Conservation (phyloP, 352 stramenopile genomes). For the Phytopythium ostracodes region DNA sequence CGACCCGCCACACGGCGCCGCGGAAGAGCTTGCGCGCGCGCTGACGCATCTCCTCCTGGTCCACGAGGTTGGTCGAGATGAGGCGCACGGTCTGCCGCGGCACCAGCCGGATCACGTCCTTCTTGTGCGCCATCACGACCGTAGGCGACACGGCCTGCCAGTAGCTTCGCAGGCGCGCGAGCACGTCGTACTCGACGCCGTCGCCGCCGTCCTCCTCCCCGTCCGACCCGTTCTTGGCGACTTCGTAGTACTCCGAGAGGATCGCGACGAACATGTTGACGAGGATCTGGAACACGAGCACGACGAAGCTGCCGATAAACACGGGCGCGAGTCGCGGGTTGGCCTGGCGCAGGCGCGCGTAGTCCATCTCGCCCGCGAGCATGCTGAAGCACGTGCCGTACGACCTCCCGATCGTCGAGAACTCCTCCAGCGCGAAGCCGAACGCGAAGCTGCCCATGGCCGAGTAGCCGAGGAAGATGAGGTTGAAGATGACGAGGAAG, state of each 20-base stretch:
- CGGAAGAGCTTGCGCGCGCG: constrained; percentile 80
- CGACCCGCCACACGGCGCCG: constrained; percentile 81
- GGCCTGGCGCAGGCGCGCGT: constrained; percentile 64
- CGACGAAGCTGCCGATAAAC: constrained; percentile 84
- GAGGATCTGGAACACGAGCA: constrained; percentile 83
- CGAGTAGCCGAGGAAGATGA: constrained; percentile 86
- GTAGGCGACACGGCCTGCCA: constrained; percentile 70
- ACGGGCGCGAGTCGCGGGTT: constrained; percentile 76
- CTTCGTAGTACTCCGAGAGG: constrained; percentile 86
- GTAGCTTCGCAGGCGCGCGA: constrained; percentile 75
- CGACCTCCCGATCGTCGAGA: constrained; percentile 77
- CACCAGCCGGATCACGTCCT: constrained; percentile 72
- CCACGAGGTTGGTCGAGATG: constrained; percentile 86
- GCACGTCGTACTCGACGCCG: constrained; percentile 86
- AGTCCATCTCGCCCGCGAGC: constrained; percentile 83
- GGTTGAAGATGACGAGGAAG: constrained; percentile 86
- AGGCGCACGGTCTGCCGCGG: constrained; percentile 71
- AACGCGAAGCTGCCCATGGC: constrained; percentile 84
- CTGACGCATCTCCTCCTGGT: constrained; percentile 81
- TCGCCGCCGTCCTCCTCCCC: constrained; percentile 32
- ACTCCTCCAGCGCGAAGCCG: constrained; percentile 78
- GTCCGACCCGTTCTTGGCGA: constrained; percentile 73
- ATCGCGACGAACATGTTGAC: constrained; percentile 91
- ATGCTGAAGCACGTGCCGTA: constrained; percentile 87
- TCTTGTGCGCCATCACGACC: constrained; percentile 68